A percentile compares a stretch with the other conserved stretches of the same genome.
Evolutionary conservation across 768 basidiomycete genomes (phyloP).

Genomic region (Holtermanniella nyarrowii): DNA sequence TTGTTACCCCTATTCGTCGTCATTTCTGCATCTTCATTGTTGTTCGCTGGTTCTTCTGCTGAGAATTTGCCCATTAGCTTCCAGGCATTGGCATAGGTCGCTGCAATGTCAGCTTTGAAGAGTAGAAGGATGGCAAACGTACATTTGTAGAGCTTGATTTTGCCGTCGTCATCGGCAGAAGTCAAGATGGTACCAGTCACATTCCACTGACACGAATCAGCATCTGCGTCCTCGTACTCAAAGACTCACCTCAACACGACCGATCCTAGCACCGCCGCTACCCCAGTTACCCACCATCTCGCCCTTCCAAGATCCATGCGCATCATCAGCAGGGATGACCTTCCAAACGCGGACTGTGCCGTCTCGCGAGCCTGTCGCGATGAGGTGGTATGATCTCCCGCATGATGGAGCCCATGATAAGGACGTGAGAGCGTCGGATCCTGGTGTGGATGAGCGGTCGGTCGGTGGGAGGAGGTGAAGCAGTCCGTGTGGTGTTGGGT

Average conservation of each 20-base stretch:
- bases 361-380: conserved; percentile 81
- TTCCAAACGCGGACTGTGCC: conserved; percentile 86
- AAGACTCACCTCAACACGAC: conserved; percentile 93
- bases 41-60: conserved; percentile 34
- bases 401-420: conserved; percentile 91
- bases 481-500: conserved; percentile 56
- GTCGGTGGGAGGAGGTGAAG: conserved; percentile 52
- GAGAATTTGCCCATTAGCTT: conserved; percentile 35
- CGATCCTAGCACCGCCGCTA: conserved; percentile 52
- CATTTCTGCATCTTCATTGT: conserved; percentile 3
- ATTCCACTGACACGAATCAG: conserved; percentile 47
- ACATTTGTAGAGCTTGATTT: conserved; percentile 60
- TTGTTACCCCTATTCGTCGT: not conserved
- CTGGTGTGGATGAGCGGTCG: conserved; percentile 50
- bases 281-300: conserved; percentile 63
- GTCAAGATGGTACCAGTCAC: conserved; percentile 46
- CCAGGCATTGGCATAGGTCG: conserved; percentile 38
- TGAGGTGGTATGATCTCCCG: conserved; percentile 84
- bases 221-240: conserved; percentile 48
- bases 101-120: conserved; percentile 13
- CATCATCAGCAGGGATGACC: conserved; percentile 51
- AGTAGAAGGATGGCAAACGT: conserved; percentile 5
- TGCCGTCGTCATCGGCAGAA: conserved; percentile 53
- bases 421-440: conserved; percentile 63
- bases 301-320: conserved; percentile 54